Base-by-base conservation (phyloP, 2,329 filamentous ascomycete species). In the Macroventuria anomochaeta region DNA sequence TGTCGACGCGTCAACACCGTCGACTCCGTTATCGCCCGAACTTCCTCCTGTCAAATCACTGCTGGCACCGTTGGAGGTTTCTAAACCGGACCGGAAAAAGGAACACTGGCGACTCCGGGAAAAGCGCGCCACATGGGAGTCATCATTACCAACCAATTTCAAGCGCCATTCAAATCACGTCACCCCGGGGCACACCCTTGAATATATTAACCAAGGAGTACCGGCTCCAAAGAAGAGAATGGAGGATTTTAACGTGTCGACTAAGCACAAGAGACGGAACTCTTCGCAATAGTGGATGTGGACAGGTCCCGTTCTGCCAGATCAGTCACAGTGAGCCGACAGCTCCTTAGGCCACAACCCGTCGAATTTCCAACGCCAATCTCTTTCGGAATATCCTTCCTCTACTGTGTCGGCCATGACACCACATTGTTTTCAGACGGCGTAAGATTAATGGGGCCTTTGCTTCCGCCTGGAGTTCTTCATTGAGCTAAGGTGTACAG, bases 191-290 rank as follows among this genome's bases (percentile, higher is more conserved):
- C 51, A 54, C 29, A 54, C 51, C 8, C 29, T 54, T 21, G 51
- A 54, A 29, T 54, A 54, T 33, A 48, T 54, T 23, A 54, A 38
- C 6, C 51, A 54, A 49, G 51, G 51, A 18, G 40, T 26, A 15
- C 51, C 51, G 12, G 29, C 39, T 7, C 44, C 44, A n/a, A 48
- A 42, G 29, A 54, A 49, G 29, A 54, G 31, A n/a, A 25, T 20
- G 29, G 44, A 49, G 23, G 46, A 44, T 2, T 54, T 54, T 28
- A 54, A 43, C 11, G 51, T 43, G 3, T 54, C 51, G 12, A 44
- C 51, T 3, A 54, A 37, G 15, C 34, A 38, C 29, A 54, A 32
- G 29, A 44, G 46, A 46, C 33, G 34, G 7, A 47, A 18, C n/a
- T 46, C 44, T 40, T 44, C 44, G n/a, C 39, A 54, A 18, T 49